phyloP scores from a whole-genome alignment of 2,329 filamentous ascomycete species.

The Cytospora leucostoma region DNA sequence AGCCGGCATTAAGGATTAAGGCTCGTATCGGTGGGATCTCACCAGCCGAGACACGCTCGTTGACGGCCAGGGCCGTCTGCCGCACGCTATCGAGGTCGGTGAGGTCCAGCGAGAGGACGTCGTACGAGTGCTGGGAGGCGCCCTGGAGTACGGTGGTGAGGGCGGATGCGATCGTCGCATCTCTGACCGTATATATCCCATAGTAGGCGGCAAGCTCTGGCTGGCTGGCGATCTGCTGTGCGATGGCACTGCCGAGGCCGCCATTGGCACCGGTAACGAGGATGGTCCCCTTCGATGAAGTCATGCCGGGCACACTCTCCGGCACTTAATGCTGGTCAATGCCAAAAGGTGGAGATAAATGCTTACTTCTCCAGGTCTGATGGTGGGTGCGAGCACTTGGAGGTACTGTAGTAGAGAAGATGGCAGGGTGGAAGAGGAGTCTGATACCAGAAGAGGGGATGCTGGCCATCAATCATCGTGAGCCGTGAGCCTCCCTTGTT shows the following conservation, averaged over 20 bases:
- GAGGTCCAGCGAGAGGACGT: conserved; percentile 39
- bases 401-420: too few relatives aligned
- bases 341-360: too few relatives aligned
- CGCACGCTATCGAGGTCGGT: conserved; percentile 34
- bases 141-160: conserved; percentile 36
- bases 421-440: too few relatives aligned
- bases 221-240: conserved; percentile 35
- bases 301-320: background rate
- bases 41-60: conserved; percentile 36
- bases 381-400: too few relatives aligned
- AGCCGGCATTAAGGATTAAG: conserved; percentile 40
- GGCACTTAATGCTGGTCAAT: too few relatives aligned
- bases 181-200: conserved; percentile 42
- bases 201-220: conserved; percentile 37
- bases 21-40: conserved; percentile 42
- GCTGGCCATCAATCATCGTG: too few relatives aligned
- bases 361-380: too few relatives aligned
- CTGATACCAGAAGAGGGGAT: too few relatives aligned
- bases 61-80: conserved; percentile 34
- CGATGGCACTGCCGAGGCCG: conserved; percentile 42
- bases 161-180: conserved; percentile 26
- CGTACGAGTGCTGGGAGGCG: conserved; percentile 35
- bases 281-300: conserved; percentile 34
- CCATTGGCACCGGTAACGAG: conserved; percentile 44
- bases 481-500: too few relatives aligned